Conservation (phyloP, 176 grass and related monocot genomes). For the Paspalum notatum region DNA sequence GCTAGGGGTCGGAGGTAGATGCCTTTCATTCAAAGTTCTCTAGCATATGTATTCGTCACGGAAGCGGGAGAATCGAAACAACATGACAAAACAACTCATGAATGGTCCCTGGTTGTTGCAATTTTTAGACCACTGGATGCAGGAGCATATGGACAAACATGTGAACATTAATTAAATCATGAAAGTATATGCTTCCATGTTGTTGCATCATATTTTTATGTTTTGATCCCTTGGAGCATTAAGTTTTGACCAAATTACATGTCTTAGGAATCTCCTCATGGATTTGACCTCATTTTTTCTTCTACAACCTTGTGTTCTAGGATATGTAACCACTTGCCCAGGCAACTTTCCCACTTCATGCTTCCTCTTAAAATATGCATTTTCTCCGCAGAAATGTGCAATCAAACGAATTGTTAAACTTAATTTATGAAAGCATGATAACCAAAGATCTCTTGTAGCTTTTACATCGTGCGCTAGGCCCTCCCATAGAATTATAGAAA, state of each 20-base stretch:
- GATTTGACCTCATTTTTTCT: neutral
- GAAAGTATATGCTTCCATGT: constrained; percentile 8
- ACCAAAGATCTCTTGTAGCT: neutral
- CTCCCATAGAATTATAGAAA: neutral
- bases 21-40: constrained; percentile 24
- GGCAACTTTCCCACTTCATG: no score
- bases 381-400: neutral
- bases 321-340: neutral
- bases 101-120: constrained; percentile 6
- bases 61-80: constrained; percentile 25
- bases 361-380: neutral
- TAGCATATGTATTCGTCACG: neutral
- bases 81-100: constrained; percentile 15
- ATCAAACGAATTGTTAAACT: neutral
- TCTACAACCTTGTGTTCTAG: neutral
- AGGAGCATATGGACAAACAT: neutral
- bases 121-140: neutral
- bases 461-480: neutral
- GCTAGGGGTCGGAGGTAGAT: constrained; percentile 14
- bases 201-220: neutral
- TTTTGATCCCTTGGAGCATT: constrained; percentile 29
- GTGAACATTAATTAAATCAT: constrained; percentile 1
- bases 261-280: constrained; percentile 33
- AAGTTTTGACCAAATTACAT: constrained; percentile 21
- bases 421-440: neutral